phyloP scores from a whole-genome alignment of 306 rosid genomes.

The Fagus crenata region DNA sequence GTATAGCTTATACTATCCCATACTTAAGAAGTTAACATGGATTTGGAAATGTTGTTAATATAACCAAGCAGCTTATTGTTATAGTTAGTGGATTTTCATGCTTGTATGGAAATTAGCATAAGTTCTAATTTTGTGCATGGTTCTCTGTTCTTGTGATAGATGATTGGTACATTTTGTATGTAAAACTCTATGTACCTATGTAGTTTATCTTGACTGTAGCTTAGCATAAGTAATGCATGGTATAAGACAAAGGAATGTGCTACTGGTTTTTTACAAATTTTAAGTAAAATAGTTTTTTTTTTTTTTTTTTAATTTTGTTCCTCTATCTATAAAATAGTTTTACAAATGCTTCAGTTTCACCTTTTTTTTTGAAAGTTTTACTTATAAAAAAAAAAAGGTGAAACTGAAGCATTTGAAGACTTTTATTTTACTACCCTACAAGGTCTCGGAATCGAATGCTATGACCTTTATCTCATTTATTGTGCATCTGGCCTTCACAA shows the following conservation, averaged over 20 bases:
- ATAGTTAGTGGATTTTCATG: not conserved
- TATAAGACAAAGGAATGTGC: no score
- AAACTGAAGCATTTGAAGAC: not conserved
- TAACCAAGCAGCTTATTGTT: not conserved
- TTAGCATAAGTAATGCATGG: no score
- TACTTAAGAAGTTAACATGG: slow-evolving; percentile 8
- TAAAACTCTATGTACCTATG: not conserved
- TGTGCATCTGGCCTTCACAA: no score
- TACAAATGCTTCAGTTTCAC: no score
- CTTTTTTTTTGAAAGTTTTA: no score
- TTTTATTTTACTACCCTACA: not conserved
- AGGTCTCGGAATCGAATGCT: not conserved
- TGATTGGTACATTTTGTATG: not conserved
- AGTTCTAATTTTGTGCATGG: not conserved
- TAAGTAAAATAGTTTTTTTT: no score
- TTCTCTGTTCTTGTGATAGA: not conserved
- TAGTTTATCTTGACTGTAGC: not conserved
- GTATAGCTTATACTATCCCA: slow-evolving; percentile 7
- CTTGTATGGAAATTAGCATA: not conserved
- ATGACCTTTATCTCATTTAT: not conserved
- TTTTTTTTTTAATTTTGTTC: no score
- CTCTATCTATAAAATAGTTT: no score
- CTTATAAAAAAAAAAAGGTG: no score
- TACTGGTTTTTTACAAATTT: no score
- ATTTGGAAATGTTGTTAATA: not conserved